Evolutionary conservation across 805 yeast species (phyloP).

Genomic region (Groenewaldozyma salmanticensis): DNA sequence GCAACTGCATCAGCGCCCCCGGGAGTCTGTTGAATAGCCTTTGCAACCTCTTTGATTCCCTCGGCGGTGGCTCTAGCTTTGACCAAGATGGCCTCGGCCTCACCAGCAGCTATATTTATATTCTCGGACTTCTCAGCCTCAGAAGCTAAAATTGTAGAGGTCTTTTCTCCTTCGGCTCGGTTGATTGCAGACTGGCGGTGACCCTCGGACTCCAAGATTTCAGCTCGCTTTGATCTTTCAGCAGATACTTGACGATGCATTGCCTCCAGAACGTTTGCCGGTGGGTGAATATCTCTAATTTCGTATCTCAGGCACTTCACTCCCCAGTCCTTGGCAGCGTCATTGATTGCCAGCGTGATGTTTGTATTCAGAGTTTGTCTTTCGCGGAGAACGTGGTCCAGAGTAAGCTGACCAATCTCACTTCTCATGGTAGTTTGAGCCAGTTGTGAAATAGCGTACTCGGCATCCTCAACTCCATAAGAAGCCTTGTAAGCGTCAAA

Average conservation of each 20-base stretch:
- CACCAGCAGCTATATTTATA: slow-evolving; percentile 65
- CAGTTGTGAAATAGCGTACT: slow-evolving; percentile 72
- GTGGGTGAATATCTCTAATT: slow-evolving; percentile 83
- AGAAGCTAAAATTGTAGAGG: slow-evolving; percentile 60
- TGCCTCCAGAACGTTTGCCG: slow-evolving; percentile 73
- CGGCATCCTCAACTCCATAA: slow-evolving; percentile 82
- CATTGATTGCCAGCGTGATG: slow-evolving; percentile 71
- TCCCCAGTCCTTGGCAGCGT: slow-evolving; percentile 83
- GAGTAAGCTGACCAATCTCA: slow-evolving; percentile 73
- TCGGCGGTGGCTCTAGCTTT: slow-evolving; percentile 67
- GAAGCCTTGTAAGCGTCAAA: slow-evolving; percentile 77
- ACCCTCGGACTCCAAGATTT: slow-evolving; percentile 81
- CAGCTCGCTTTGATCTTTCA: slow-evolving; percentile 79
- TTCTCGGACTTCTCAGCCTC: slow-evolving; percentile 57
- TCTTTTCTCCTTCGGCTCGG: slow-evolving; percentile 75
- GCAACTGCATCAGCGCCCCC: slow-evolving; percentile 70
- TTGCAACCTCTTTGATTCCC: slow-evolving; percentile 54
- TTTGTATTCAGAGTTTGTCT: slow-evolving; percentile 62
- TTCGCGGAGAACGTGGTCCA: slow-evolving; percentile 70
- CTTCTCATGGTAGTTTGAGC: slow-evolving; percentile 90
- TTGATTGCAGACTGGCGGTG: slow-evolving; percentile 69
- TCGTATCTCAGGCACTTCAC: slow-evolving; percentile 75
- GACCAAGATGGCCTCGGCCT: slow-evolving; percentile 55
- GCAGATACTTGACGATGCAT: slow-evolving; percentile 89
- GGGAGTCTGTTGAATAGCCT: slow-evolving; percentile 56